Percentiles rank a stretch among this genome's conserved stretches.
Evolutionary conservation across 176 grass and related monocot genomes (phyloP).

Genomic region (Tillandsia fasciculata): DNA sequence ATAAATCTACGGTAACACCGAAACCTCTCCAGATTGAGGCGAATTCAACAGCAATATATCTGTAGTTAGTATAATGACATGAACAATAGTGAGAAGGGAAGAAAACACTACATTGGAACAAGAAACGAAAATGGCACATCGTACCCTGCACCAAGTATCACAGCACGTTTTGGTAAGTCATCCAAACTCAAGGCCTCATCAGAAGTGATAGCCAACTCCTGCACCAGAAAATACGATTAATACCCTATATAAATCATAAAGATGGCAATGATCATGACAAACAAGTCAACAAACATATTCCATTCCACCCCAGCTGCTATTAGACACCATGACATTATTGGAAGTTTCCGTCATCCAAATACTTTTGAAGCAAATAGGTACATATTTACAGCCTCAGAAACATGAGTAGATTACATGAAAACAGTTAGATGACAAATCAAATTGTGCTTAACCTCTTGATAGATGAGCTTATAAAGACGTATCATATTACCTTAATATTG

Average conservation of each 20-base stretch:
- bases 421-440: too few species aligned
- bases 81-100: constrained; percentile 4
- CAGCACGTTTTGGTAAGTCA: constrained; percentile 69
- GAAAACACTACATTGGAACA: not conserved
- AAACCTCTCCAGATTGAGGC: constrained; percentile 94
- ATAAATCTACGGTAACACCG: constrained; percentile 83
- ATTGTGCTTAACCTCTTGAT: too few species aligned
- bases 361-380: too few species aligned
- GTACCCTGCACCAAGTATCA: constrained; percentile 92
- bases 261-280: too few species aligned
- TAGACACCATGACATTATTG: too few species aligned
- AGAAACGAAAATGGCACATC: not conserved
- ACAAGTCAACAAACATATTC: too few species aligned
- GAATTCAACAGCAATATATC: constrained; percentile 98
- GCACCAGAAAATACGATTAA: constrained; percentile 14
- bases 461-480: too few species aligned
- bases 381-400: too few species aligned
- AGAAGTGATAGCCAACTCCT: constrained; percentile 96
- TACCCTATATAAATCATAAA: not conserved
- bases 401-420: too few species aligned
- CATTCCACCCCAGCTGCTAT: too few species aligned
- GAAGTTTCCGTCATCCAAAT: too few species aligned
- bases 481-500: too few species aligned
- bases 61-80: constrained; percentile 12
- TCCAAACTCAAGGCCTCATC: constrained; percentile 97